Evolutionary conservation across 2,329 filamentous ascomycete species (phyloP).

Genomic region (Paecilomyces niveus): DNA sequence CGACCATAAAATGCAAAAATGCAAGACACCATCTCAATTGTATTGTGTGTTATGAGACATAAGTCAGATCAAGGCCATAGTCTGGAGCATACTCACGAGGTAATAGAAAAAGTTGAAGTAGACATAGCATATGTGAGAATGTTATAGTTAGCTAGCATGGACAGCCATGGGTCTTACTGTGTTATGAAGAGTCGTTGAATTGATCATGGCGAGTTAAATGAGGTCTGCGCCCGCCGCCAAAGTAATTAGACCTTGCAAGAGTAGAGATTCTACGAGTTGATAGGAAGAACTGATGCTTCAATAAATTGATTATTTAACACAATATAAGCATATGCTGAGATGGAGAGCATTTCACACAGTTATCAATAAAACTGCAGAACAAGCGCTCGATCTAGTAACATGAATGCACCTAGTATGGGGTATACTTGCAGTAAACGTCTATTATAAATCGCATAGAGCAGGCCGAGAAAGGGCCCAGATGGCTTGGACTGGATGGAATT

Average conservation of each 20-base stretch:
- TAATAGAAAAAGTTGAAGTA: no score
- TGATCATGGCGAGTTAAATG: not conserved
- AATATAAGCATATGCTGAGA: not conserved
- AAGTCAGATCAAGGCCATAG: no score
- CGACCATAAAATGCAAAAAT: no score
- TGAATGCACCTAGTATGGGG: not conserved
- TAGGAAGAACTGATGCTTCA: not conserved
- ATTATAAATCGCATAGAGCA: not conserved
- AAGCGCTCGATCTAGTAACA: not conserved
- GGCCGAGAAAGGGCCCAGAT: not conserved
- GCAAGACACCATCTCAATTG: no score
- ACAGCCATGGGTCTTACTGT: no score
- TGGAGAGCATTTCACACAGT: not conserved
- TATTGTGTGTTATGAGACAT: no score
- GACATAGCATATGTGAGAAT: no score
- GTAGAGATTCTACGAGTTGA: not conserved
- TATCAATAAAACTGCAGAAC: not conserved
- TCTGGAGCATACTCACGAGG: no score
- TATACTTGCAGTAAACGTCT: not conserved
- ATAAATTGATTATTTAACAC: not conserved
- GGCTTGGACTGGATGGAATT: not conserved
- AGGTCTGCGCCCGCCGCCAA: not conserved
- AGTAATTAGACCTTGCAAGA: not conserved
- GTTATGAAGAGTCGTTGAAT: not conserved
- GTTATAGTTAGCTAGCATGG: no score